Evolutionary conservation across 768 basidiomycete species (phyloP).

Genomic region (Termitomyces sp.): DNA sequence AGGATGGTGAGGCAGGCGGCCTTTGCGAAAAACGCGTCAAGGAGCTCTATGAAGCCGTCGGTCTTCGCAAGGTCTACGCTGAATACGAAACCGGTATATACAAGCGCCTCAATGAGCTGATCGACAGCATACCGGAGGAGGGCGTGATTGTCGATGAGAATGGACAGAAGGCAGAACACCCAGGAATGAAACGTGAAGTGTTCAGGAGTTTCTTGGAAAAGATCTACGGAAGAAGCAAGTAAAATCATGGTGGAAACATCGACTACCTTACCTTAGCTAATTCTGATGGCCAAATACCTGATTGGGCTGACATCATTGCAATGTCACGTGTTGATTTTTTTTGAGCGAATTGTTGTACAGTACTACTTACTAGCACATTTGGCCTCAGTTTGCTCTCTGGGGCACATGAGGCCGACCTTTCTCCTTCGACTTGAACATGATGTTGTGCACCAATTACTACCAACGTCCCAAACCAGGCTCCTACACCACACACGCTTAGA

Average conservation of each 20-base stretch:
- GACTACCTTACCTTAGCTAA: too few species aligned
- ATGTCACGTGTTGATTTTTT: not conserved
- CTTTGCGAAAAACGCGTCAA: conserved; percentile 44
- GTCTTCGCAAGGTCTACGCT: conserved; percentile 64
- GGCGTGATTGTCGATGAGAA: conserved; percentile 29
- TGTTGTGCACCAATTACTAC: not conserved
- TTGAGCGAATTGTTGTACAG: too few species aligned
- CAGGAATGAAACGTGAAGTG: conserved; percentile 58
- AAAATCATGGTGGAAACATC: conserved; percentile 10
- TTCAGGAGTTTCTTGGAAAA: conserved; percentile 88
- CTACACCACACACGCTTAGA: too few species aligned
- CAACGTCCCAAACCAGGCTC: not conserved
- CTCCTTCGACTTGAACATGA: not conserved
- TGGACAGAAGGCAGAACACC: conserved; percentile 20
- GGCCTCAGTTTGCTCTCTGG: not conserved
- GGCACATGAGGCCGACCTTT: not conserved
- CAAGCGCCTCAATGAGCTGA: conserved; percentile 60
- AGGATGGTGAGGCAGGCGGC: conserved; percentile 45
- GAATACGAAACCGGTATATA: conserved; percentile 81
- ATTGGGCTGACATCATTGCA: too few species aligned
- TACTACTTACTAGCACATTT: too few species aligned
- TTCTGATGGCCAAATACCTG: too few species aligned
- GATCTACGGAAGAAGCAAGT: conserved; percentile 70
- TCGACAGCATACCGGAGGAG: conserved; percentile 70
- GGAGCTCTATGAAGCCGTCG: conserved; percentile 67